A percentile compares a stretch with the other conserved stretches of the same genome.
Conservation (phyloP, 768 basidiomycete species). For the Panus rudis region DNA sequence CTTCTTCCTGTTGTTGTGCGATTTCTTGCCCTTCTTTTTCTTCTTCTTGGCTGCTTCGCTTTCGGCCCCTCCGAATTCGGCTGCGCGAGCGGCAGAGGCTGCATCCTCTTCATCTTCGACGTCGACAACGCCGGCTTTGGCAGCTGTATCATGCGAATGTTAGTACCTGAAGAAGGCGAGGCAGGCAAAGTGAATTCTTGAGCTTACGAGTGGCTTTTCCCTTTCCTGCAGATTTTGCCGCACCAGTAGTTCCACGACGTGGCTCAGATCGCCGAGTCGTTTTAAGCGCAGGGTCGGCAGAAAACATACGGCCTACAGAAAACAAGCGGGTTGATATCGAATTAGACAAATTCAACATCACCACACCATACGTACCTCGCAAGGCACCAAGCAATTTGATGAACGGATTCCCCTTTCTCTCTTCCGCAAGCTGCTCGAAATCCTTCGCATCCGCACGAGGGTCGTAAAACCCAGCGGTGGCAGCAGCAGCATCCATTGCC, state of each 20-base stretch:
- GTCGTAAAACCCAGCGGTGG: constrained; percentile 53
- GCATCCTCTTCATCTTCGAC: constrained; percentile 63
- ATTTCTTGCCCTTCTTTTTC: constrained; percentile 65
- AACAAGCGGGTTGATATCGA: background rate
- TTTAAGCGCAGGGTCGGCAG: constrained; percentile 37
- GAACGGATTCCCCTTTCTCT: constrained; percentile 68
- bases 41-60: constrained; percentile 75
- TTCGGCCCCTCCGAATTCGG: constrained; percentile 78
- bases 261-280: constrained; percentile 15
- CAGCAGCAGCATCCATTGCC: constrained; percentile 64
- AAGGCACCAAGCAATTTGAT: constrained; percentile 68
- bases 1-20: constrained; percentile 78
- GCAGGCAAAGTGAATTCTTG: background rate
- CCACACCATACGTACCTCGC: constrained; percentile 41
- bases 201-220: background rate
- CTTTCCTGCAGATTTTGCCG: no score
- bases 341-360: background rate
- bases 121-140: constrained; percentile 57
- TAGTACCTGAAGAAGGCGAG: no score
- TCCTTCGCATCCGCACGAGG: constrained; percentile 30
- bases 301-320: constrained; percentile 57
- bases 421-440: constrained; percentile 36
- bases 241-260: no score
- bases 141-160: background rate
- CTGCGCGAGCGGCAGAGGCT: constrained; percentile 24